Conservation (phyloP, 177 flowering plant species). For the Tripterygium wilfordii region DNA sequence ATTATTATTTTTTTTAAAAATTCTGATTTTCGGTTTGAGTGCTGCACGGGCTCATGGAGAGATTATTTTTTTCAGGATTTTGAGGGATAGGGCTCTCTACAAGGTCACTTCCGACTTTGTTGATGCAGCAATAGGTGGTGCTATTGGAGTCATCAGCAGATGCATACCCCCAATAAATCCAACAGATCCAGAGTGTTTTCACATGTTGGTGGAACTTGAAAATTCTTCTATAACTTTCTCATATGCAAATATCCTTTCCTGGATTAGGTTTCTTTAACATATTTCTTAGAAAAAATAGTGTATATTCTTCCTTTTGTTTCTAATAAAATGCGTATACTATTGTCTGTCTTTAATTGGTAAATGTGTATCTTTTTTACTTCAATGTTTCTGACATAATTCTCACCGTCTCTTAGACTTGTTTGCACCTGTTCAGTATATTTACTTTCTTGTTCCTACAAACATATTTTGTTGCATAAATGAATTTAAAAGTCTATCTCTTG, state of each 20-base stretch:
- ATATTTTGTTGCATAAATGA: no score
- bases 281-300: no score
- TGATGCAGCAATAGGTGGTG: conserved; percentile 93
- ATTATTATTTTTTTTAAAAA: not conserved
- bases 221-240: no score
- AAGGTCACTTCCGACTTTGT: conserved; percentile 98
- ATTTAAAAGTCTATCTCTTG: no score
- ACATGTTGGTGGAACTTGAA: conserved; percentile 64
- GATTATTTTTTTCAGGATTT: conserved; percentile 69
- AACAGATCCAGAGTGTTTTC: conserved; percentile 99
- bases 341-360: not conserved
- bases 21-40: not conserved
- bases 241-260: no score
- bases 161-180: conserved; percentile 99
- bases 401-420: no score
- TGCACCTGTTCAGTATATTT: no score
- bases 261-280: no score
- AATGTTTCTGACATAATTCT: no score
- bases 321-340: not conserved
- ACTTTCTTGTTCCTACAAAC: no score
- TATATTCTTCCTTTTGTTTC: not conserved
- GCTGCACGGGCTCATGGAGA: no score
- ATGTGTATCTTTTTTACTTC: no score
- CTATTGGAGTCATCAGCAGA: conserved; percentile 94
- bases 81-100: conserved; percentile 93